These are phyloP conservation scores for Septoria linicola DNA, from an alignment of 2,329 filamentous ascomycete species.

Conservation along the genomic window DNA sequence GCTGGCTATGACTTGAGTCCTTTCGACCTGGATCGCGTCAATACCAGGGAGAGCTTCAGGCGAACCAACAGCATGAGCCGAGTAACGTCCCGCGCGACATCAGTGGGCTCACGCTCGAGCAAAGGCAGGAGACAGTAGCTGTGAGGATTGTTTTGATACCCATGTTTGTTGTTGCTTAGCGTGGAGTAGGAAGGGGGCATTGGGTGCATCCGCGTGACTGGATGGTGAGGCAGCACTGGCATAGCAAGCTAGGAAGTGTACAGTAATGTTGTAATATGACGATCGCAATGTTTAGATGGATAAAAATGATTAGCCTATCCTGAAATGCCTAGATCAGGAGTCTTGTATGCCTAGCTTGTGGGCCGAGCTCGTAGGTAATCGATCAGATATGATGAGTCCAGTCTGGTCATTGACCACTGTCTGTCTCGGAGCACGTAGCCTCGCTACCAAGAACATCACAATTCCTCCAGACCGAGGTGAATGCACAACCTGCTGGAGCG, in stretches of 20 bases:
- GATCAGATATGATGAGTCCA: background rate
- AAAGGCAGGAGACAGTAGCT: background rate
- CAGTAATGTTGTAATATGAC: constrained; percentile 5
- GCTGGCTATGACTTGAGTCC: constrained; percentile 44
- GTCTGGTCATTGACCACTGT: background rate
- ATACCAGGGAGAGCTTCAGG: constrained; percentile 49
- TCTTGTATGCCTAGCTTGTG: too few relatives aligned
- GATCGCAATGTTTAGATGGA: too few relatives aligned
- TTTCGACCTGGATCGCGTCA: constrained; percentile 50
- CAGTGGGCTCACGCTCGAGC: background rate
- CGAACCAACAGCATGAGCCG: background rate
- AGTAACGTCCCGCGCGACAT: background rate
- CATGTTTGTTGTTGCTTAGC: background rate
- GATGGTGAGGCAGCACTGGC: background rate
- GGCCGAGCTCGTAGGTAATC: too few relatives aligned
- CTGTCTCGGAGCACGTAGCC: background rate
- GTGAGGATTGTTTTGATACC: background rate
- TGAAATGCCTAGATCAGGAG: too few relatives aligned
- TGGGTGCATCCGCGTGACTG: background rate
- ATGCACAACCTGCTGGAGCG: constrained; percentile 11
- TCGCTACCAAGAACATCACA: constrained; percentile 17
- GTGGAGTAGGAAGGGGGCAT: background rate
- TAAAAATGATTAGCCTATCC: too few relatives aligned
- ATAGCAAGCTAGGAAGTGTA: constrained; percentile 1
- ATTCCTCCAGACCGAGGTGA: constrained; percentile 8